Conservation (phyloP, 305 asterid species). For the Euphrasia arctica region DNA sequence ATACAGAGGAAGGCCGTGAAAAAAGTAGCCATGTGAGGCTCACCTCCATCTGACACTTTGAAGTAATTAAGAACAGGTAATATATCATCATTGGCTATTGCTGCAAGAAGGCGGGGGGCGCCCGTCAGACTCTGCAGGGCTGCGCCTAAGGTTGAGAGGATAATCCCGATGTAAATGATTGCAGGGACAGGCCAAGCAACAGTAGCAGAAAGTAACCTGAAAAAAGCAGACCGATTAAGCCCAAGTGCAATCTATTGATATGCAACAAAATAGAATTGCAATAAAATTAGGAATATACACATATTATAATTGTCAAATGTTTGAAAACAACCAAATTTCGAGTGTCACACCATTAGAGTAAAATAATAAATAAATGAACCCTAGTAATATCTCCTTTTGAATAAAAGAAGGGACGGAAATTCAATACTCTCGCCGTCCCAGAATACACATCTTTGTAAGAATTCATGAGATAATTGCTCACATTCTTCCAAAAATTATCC, state of each 20-base stretch:
- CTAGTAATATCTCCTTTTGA: not conserved
- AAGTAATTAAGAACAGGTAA: slow-evolving; percentile 94
- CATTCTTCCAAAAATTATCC: too few species aligned
- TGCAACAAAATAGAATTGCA: too few species aligned
- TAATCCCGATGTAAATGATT: slow-evolving; percentile 80
- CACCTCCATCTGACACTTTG: slow-evolving; percentile 82
- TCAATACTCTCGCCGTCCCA: not conserved
- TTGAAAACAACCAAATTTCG: slow-evolving; percentile 5
- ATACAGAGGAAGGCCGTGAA: slow-evolving; percentile 96
- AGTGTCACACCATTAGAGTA: slow-evolving; percentile 2
- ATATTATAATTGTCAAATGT: not conserved
- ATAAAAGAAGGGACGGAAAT: not conserved
- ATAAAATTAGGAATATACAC: slow-evolving; percentile 10
- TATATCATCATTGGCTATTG: slow-evolving; percentile 98
- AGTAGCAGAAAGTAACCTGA: slow-evolving; percentile 96
- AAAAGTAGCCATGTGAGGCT: slow-evolving; percentile 88
- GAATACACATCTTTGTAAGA: too few species aligned
- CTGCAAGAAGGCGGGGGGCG: slow-evolving; percentile 99
- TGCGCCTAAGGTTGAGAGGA: slow-evolving; percentile 98
- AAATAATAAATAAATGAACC: slow-evolving; percentile 9
- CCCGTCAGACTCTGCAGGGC: slow-evolving; percentile 98
- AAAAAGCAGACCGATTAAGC: slow-evolving; percentile 36
- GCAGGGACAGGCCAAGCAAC: slow-evolving; percentile 99
- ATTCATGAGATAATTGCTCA: too few species aligned
- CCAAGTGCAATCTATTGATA: slow-evolving; percentile 18